phyloP scores from a whole-genome alignment of 805 yeast genomes.

The Tetrapisispora fleetii region DNA sequence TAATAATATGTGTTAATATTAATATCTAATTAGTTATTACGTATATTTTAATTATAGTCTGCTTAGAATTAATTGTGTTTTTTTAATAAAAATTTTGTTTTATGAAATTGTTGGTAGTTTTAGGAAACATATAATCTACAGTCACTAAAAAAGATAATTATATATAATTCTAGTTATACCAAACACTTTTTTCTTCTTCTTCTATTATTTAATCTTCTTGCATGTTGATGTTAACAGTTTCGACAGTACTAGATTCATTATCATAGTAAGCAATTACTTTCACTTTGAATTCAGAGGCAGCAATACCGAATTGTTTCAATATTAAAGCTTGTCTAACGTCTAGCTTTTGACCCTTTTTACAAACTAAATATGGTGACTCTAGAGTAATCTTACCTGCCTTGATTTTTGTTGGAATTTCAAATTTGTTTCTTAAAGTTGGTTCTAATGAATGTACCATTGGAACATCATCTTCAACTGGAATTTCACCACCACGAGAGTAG shows the following conservation, averaged over 20 bases:
- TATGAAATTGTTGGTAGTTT: neutral
- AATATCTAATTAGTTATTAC: too few relatives aligned
- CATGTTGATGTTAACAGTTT: constrained; percentile 29
- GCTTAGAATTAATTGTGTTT: neutral
- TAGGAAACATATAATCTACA: neutral
- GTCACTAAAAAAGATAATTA: neutral
- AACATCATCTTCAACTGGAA: constrained; percentile 83
- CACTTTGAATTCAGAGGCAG: constrained; percentile 84
- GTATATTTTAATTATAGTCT: neutral
- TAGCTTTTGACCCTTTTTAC: constrained; percentile 66
- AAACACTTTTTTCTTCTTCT: neutral
- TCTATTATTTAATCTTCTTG: constrained; percentile 8
- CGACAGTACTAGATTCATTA: constrained; percentile 38
- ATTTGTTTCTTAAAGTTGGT: constrained; percentile 79
- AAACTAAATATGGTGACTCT: constrained; percentile 68
- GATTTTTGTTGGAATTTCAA: constrained; percentile 84
- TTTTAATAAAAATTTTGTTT: too few relatives aligned
- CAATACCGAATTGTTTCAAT: constrained; percentile 91
- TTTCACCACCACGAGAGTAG: constrained; percentile 91
- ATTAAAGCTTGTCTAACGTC: constrained; percentile 88
- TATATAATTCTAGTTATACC: neutral
- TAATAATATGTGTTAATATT: neutral
- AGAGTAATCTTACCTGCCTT: constrained; percentile 80
- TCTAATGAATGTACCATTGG: constrained; percentile 96
- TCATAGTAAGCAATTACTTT: constrained; percentile 69